Conservation (phyloP, 371 early-diverging fungal species). For the Mortierella sp. region DNA sequence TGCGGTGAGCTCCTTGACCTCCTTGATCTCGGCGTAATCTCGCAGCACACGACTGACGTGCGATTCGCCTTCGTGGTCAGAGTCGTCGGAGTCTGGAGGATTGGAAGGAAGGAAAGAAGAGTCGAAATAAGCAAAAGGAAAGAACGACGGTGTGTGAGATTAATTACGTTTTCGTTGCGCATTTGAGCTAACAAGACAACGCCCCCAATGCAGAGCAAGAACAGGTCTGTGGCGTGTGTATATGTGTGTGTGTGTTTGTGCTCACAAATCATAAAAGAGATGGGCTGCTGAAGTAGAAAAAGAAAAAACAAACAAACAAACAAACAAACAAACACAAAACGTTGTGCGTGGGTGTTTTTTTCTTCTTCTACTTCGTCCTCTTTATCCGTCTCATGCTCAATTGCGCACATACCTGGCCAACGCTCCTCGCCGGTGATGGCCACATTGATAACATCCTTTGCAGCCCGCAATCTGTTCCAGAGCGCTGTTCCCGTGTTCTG, state of each 20-base stretch:
- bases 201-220: background rate
- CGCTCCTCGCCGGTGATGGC: conserved; percentile 65
- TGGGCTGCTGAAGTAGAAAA: background rate
- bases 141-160: background rate
- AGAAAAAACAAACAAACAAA: background rate
- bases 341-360: background rate
- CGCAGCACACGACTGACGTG: conserved; percentile 69
- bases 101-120: background rate
- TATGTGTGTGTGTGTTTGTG: no score
- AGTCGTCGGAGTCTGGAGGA: conserved; percentile 68
- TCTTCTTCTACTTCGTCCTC: background rate
- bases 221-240: background rate
- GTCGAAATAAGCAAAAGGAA: background rate
- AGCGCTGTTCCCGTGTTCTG: conserved; percentile 45
- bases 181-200: conserved; percentile 29
- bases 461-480: conserved; percentile 69
- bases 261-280: conserved; percentile 2
- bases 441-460: conserved; percentile 70
- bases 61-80: conserved; percentile 67
- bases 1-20: conserved; percentile 18
- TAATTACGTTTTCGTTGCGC: background rate
- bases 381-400: background rate
- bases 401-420: conserved; percentile 53
- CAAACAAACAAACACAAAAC: background rate
- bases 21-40: conserved; percentile 66